These are phyloP conservation scores for Podospora anserina DNA, from an alignment of 495 filamentous ascomycete genomes.

Conservation along the genomic window DNA sequence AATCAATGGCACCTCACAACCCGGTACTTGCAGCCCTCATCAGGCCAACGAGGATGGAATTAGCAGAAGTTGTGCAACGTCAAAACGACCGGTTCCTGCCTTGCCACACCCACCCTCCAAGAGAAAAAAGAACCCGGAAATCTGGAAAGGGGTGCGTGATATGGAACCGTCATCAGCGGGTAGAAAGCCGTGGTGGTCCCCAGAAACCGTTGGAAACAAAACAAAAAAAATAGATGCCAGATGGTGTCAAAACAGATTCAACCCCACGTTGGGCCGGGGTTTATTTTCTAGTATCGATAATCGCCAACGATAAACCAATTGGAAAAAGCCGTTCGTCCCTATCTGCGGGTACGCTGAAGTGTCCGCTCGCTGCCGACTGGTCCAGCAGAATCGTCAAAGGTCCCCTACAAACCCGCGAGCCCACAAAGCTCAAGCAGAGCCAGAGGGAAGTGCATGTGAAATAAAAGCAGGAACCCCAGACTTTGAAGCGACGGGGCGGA, in stretches of 20 bases:
- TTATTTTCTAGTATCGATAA: background rate
- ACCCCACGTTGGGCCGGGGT: background rate
- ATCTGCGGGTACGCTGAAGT: background rate
- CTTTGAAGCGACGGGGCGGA: background rate
- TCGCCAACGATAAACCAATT: background rate
- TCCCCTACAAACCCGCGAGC: background rate
- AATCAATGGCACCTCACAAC: conserved; percentile 17
- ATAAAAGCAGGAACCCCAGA: conserved; percentile 17
- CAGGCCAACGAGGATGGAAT: conserved; percentile 1
- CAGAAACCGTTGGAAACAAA: conserved; percentile 11
- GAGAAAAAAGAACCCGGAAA: conserved; percentile 1
- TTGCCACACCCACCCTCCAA: conserved; percentile 7
- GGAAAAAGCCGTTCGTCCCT: background rate
- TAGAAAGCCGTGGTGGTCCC: background rate
- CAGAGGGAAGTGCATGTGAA: conserved; percentile 24
- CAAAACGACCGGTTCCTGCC: background rate
- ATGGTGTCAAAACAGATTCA: background rate
- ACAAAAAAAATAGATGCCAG: background rate
- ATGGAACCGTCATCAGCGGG: background rate
- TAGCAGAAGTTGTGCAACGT: background rate
- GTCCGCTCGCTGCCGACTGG: conserved; percentile 3
- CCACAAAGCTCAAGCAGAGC: conserved; percentile 9
- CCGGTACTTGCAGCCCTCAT: conserved; percentile 1
- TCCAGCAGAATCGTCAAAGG: background rate
- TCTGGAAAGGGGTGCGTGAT: background rate